Conservation (phyloP, 1,139 yeast genomes). For the Magnusiomyces ingens region DNA sequence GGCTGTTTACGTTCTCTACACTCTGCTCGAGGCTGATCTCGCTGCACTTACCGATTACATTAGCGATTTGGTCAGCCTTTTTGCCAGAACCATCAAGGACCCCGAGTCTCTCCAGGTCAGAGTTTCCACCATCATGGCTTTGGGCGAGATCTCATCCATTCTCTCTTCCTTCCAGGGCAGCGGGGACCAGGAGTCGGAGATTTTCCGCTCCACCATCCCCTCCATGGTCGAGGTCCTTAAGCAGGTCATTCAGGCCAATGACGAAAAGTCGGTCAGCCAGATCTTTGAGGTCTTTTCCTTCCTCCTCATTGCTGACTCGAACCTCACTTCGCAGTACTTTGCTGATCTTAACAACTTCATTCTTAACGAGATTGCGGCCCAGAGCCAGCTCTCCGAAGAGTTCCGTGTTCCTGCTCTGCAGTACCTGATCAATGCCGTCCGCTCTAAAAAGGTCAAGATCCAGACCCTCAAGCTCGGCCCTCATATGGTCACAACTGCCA, state of each 20-base stretch:
- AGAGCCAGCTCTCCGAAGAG: slow-evolving; percentile 67
- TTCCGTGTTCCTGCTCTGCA: slow-evolving; percentile 78
- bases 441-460: slow-evolving; percentile 51
- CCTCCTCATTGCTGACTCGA: slow-evolving; percentile 66
- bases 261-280: slow-evolving; percentile 62
- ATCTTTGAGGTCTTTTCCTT: slow-evolving; percentile 84
- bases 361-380: slow-evolving; percentile 61
- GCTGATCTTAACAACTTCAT: slow-evolving; percentile 63
- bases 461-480: slow-evolving; percentile 71
- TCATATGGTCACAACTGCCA: slow-evolving; percentile 63
- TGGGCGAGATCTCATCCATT: slow-evolving; percentile 67
- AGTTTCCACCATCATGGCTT: slow-evolving; percentile 74
- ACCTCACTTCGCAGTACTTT: slow-evolving; percentile 71
- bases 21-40: slow-evolving; percentile 65
- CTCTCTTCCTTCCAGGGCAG: slow-evolving; percentile 36
- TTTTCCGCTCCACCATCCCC: slow-evolving; percentile 67
- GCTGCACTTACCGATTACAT: slow-evolving; percentile 57
- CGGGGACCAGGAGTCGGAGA: slow-evolving; percentile 44
- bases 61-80: slow-evolving; percentile 61
- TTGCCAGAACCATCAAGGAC: slow-evolving; percentile 61
- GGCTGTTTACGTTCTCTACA: slow-evolving; percentile 70
- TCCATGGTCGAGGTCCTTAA: slow-evolving; percentile 75
- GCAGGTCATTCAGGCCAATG: slow-evolving; percentile 64
- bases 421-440: slow-evolving; percentile 75
- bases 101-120: slow-evolving; percentile 61